These are phyloP conservation scores for Botrytis tulipae DNA, from an alignment of 2,329 filamentous ascomycete genomes.

Conservation along the genomic window DNA sequence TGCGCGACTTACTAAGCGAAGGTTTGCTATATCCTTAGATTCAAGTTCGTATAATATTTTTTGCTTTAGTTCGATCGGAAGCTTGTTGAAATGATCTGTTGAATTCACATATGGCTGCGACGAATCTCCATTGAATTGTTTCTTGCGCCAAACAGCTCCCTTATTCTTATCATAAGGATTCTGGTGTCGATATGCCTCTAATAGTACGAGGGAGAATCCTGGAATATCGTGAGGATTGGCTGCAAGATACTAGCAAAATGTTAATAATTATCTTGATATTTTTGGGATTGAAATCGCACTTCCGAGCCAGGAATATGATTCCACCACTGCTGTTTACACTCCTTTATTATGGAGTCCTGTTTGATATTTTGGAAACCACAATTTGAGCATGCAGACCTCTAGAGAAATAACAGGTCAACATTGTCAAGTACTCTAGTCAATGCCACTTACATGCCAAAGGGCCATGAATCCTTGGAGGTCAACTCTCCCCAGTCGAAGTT, in stretches of 20 bases:
- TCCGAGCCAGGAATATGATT: constrained; percentile 22
- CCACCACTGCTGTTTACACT: constrained; percentile 19
- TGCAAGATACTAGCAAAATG: constrained; percentile 15
- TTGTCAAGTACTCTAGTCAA: background rate
- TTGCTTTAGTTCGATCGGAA: constrained; percentile 18
- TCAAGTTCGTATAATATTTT: constrained; percentile 10
- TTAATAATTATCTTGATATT: background rate
- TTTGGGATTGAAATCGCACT: background rate
- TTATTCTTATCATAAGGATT: background rate
- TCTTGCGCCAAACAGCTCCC: background rate
- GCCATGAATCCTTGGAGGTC: constrained; percentile 25
- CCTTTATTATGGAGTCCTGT: constrained; percentile 7
- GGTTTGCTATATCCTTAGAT: background rate
- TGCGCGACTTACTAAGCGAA: constrained; percentile 16
- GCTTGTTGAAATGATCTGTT: constrained; percentile 14
- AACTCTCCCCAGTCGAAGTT: constrained; percentile 20
- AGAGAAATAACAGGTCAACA: background rate
- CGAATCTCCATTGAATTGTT: background rate
- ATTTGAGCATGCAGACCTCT: constrained; percentile 18
- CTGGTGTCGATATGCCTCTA: background rate
- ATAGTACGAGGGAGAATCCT: constrained; percentile 13
- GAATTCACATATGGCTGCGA: background rate
- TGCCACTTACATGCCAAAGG: constrained; percentile 20
- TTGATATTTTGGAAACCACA: constrained; percentile 23
- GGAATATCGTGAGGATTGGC: constrained; percentile 24